These are phyloP conservation scores for Hypoxylon sp. DNA, from an alignment of 2,329 filamentous ascomycete species.

Conservation along the genomic window DNA sequence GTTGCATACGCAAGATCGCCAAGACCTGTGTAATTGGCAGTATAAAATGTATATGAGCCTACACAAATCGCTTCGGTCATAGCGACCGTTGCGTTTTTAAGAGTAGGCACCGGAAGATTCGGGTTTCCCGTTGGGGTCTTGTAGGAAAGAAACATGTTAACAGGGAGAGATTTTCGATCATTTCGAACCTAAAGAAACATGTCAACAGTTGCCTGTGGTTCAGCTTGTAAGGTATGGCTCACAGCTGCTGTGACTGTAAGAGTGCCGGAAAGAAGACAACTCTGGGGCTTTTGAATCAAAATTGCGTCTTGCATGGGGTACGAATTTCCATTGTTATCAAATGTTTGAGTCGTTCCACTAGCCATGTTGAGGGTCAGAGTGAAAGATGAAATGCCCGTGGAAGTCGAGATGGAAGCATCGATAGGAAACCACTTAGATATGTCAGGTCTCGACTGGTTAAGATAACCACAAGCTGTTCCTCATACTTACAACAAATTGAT, in stretches of 20 bases:
- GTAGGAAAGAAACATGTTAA: slow-evolving; percentile 62
- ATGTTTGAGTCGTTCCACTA: slow-evolving; percentile 62
- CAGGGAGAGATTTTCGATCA: slow-evolving; percentile 60
- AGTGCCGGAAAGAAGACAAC: slow-evolving; percentile 66
- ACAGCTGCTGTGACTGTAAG: slow-evolving; percentile 63
- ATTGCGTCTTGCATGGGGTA: slow-evolving; percentile 70
- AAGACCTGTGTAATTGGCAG: slow-evolving; percentile 60
- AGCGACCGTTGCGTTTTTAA: slow-evolving; percentile 58
- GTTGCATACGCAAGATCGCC: slow-evolving; percentile 63
- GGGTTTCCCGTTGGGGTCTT: slow-evolving; percentile 57
- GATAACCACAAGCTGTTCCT: not conserved
- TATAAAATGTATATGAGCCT: slow-evolving; percentile 66
- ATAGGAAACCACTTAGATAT: slow-evolving; percentile 59
- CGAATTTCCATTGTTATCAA: slow-evolving; percentile 71
- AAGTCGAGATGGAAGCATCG: slow-evolving; percentile 66
- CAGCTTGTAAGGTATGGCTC: slow-evolving; percentile 19
- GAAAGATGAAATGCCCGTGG: slow-evolving; percentile 74
- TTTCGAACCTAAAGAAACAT: slow-evolving; percentile 59
- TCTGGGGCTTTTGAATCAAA: slow-evolving; percentile 70
- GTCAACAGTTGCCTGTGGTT: slow-evolving; percentile 11
- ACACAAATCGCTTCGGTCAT: slow-evolving; percentile 62
- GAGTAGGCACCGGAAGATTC: slow-evolving; percentile 60
- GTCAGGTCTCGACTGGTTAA: slow-evolving; percentile 31
- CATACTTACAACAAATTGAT: slow-evolving; percentile 68
- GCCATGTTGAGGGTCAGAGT: slow-evolving; percentile 65